Evolutionary conservation across 345 rosid species (phyloP).

Genomic region (Mallotus nudiflorus): DNA sequence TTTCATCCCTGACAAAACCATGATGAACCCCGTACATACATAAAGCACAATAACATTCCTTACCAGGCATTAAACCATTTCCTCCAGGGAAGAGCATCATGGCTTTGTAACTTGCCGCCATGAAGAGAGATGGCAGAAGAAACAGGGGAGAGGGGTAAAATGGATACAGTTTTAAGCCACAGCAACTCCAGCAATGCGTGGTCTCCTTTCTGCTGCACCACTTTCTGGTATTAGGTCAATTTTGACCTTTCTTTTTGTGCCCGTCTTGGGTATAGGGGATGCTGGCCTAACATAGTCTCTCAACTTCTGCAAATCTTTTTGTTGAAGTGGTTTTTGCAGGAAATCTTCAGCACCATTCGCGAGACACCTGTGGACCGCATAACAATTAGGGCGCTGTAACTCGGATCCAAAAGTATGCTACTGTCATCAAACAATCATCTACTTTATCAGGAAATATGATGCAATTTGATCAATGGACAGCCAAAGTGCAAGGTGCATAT

Average conservation of each 20-base stretch:
- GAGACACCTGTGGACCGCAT: constrained; percentile 14
- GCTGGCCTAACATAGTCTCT: constrained; percentile 3
- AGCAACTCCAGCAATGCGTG: constrained; percentile 11
- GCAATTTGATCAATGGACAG: too few species aligned
- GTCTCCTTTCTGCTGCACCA: constrained; percentile 5
- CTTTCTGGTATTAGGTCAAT: constrained; percentile 8
- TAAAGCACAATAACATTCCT: neutral
- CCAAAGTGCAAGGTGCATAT: too few species aligned
- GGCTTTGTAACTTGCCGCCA: neutral
- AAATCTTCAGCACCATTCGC: constrained; percentile 18
- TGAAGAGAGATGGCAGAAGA: neutral
- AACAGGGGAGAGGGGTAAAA: neutral
- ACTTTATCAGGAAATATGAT: too few species aligned
- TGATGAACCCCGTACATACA: neutral
- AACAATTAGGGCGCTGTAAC: too few species aligned
- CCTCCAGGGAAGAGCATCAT: neutral
- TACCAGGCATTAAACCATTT: neutral
- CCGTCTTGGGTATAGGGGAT: neutral
- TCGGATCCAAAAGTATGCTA: too few species aligned
- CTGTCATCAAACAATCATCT: too few species aligned
- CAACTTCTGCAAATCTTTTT: constrained; percentile 11
- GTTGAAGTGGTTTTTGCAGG: constrained; percentile 9
- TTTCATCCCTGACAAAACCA: neutral
- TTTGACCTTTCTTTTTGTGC: constrained; percentile 6
- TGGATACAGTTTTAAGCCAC: neutral